Evolutionary conservation across 257 asterid species (phyloP), one percentile per base, ranked within the genome.

Genomic region (Catharanthus roseus): DNA sequence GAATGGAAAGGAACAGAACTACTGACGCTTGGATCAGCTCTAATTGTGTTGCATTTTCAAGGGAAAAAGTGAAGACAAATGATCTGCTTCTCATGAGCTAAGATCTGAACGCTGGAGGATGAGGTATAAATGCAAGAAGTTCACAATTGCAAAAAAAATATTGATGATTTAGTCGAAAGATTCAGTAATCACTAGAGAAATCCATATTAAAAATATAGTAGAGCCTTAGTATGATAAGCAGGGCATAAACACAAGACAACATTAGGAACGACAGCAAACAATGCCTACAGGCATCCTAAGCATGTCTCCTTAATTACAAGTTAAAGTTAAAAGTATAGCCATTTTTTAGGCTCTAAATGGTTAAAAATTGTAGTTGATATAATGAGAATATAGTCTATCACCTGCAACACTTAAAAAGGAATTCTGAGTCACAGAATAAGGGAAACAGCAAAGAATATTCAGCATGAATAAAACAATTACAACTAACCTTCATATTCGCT

Each of bases 401-500:
- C 19, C 19, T 44, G 15, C 18, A 68, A 57, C 15, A 41, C 11
- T 62, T 34, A 34, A 31, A 34, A 2, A 18, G 67, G 28, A 19
- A 34, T 10, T 33, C 11, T 31, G 24, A 13, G 28, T 33, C 67
- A 34, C 9, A 1, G 28, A 0, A 10, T 21, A 62, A 34, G 2
- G 45, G 28, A 13, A 62, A 19, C 41, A 34, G 1, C 28, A 33
- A 19, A 29, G 47, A 34, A 18, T 63, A 36, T 34, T 10, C 33
- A 18, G 34, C 31, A 19, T 23, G 56, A 7, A 68, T 10, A 61
- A 0, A 26, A 49, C 13, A 24, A 31, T 29, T 23, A 69, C 61
- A 70, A 53, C 92, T 82, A 78, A 85, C 95, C 96, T 76, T 86
- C 71, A 72, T 74, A 83, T 68, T 72, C 78, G 50, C 67, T 72